phyloP scores from a whole-genome alignment of 257 asterid species.

The Thymus mandschuricus region DNA sequence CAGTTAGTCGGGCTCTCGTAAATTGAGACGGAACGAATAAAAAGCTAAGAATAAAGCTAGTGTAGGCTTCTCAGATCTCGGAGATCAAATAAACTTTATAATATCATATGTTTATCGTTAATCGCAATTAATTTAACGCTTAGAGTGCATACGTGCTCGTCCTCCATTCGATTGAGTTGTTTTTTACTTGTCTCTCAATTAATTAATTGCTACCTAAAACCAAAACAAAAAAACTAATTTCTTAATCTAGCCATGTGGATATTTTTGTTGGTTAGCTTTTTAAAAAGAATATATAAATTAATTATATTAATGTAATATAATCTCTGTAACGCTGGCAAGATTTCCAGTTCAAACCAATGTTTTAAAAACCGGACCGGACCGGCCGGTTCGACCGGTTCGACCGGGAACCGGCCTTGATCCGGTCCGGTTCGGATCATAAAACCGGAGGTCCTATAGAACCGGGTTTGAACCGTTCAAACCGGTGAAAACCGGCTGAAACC shows the following conservation, averaged over 20 bases:
- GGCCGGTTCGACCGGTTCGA: too few species aligned
- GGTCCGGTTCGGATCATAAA: too few species aligned
- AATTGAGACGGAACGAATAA: too few species aligned
- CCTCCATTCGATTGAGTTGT: neutral
- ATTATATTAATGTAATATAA: neutral
- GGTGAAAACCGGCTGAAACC: too few species aligned
- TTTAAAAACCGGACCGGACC: too few species aligned
- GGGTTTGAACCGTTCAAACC: too few species aligned
- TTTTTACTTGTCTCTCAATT: neutral
- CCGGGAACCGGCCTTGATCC: too few species aligned
- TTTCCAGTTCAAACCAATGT: neutral
- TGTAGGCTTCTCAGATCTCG: neutral
- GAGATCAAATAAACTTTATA: neutral
- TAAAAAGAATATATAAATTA: neutral
- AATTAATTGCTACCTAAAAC: slow-evolving; percentile 2
- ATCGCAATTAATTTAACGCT: too few species aligned
- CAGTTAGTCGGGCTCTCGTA: too few species aligned
- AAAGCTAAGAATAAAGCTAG: too few species aligned
- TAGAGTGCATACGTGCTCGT: neutral
- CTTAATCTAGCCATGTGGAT: neutral
- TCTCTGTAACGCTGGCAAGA: neutral
- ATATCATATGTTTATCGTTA: neutral
- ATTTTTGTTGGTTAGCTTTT: neutral
- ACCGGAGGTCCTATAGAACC: too few species aligned
- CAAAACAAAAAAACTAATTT: neutral